Conservation (phyloP, 345 rosid genomes). For the Xanthoceras sorbifolium region DNA sequence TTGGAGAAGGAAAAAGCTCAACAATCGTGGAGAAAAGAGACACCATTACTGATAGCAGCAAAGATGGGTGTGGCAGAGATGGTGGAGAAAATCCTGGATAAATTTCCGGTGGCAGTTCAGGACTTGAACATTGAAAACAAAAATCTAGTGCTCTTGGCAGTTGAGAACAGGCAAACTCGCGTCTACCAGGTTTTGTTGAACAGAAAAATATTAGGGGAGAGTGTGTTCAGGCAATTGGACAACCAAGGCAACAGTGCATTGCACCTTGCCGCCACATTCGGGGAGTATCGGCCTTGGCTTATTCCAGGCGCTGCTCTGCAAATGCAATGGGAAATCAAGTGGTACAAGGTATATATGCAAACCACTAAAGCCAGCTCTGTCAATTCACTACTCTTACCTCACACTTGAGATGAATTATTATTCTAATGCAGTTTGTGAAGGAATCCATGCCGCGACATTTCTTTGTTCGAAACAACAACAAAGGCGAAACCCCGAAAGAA, state of each 20-base stretch:
- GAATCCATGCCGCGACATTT: conserved; percentile 26
- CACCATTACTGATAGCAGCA: conserved; percentile 21
- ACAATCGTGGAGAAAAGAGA: background rate
- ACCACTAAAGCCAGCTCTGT: background rate
- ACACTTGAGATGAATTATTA: background rate
- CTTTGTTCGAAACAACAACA: conserved; percentile 12
- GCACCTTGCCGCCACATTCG: conserved; percentile 25
- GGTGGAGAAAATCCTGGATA: conserved; percentile 15
- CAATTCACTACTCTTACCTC: background rate
- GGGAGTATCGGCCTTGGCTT: conserved; percentile 16
- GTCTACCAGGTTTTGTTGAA: conserved; percentile 13
- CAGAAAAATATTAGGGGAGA: background rate
- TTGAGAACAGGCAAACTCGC: conserved; percentile 23
- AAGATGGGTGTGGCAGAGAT: conserved; percentile 22
- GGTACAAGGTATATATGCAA: conserved; percentile 20
- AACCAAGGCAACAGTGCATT: conserved; percentile 24
- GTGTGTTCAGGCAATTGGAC: conserved; percentile 19
- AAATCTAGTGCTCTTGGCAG: conserved; percentile 27
- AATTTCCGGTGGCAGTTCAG: conserved; percentile 23
- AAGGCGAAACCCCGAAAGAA: conserved; percentile 25
- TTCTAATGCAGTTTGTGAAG: conserved; percentile 32
- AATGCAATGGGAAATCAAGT: conserved; percentile 37
- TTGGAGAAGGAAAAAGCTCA: background rate
- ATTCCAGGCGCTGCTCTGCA: conserved; percentile 31
- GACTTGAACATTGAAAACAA: conserved; percentile 16